Evolutionary conservation across 768 basidiomycete genomes (phyloP).

Genomic region (Russula emetica): DNA sequence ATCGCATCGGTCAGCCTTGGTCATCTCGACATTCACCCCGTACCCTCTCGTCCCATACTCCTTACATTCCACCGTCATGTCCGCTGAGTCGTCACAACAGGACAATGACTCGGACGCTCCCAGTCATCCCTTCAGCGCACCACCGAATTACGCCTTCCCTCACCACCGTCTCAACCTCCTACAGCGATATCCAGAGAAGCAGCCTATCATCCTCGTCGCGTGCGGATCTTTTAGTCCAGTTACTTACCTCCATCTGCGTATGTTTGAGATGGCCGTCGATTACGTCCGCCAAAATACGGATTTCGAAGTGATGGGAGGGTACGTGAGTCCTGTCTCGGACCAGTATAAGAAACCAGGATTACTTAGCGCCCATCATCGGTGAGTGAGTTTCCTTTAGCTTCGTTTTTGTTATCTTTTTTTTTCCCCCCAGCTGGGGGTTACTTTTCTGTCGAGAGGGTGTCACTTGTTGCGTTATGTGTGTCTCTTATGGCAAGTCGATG

Average conservation of each 20-base stretch:
- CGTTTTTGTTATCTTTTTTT: neutral
- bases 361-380: slow-evolving; percentile 85
- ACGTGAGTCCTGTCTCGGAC: slow-evolving; percentile 94
- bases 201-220: slow-evolving; percentile 90
- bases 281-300: slow-evolving; percentile 87
- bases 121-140: slow-evolving; percentile 49
- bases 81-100: slow-evolving; percentile 1
- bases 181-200: slow-evolving; percentile 60
- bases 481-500: slow-evolving; percentile 2
- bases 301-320: slow-evolving; percentile 92
- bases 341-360: slow-evolving; percentile 96
- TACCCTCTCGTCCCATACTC: neutral
- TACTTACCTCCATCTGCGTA: slow-evolving; percentile 95
- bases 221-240: slow-evolving; percentile 98
- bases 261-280: slow-evolving; percentile 99
- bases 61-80: slow-evolving; percentile 16
- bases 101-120: neutral
- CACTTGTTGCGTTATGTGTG: neutral
- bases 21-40: neutral
- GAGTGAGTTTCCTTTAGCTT: slow-evolving; percentile 44
- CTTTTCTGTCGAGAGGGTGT: neutral
- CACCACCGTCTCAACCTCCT: slow-evolving; percentile 55
- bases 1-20: neutral
- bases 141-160: slow-evolving; percentile 64
- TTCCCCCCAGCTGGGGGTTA: neutral